phyloP scores from a whole-genome alignment of 2,329 filamentous ascomycete genomes.

The Verticillium nubilum region DNA sequence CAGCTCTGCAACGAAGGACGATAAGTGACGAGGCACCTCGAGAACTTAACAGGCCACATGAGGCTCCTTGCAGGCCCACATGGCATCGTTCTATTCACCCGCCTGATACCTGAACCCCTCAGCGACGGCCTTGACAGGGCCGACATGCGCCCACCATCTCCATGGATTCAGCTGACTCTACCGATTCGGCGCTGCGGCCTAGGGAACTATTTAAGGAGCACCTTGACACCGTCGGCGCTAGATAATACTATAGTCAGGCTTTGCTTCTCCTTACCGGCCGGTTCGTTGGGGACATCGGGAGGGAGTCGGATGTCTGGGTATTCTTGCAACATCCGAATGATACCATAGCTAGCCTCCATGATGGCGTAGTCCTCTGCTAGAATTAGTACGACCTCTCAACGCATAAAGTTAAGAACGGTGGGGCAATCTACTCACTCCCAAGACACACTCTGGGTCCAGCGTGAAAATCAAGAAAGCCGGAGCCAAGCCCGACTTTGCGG shows the following conservation, averaged over 20 bases:
- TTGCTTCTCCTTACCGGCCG: slow-evolving; percentile 17
- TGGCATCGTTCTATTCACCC: no score
- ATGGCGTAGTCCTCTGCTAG: slow-evolving; percentile 17
- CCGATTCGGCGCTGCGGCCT: no score
- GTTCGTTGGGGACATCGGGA: slow-evolving; percentile 9
- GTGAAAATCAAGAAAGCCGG: slow-evolving; percentile 30
- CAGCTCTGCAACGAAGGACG: no score
- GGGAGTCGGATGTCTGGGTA: slow-evolving; percentile 15
- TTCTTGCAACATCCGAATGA: slow-evolving; percentile 14
- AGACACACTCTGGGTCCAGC: slow-evolving; percentile 29
- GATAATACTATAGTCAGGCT: slow-evolving; percentile 12
- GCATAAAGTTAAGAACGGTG: neutral
- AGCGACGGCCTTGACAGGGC: no score
- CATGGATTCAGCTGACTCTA: no score
- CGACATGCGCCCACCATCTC: no score
- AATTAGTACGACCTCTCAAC: slow-evolving; percentile 2
- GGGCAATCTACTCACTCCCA: slow-evolving; percentile 21
- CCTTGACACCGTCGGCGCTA: neutral
- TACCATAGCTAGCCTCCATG: slow-evolving; percentile 15
- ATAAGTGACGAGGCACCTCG: no score
- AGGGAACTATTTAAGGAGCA: neutral
- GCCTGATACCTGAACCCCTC: no score
- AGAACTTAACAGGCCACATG: no score
- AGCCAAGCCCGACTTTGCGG: slow-evolving; percentile 11
- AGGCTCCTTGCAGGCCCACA: no score